phyloP scores from a whole-genome alignment of 257 asterid species.

The Solanum clarkiae region DNA sequence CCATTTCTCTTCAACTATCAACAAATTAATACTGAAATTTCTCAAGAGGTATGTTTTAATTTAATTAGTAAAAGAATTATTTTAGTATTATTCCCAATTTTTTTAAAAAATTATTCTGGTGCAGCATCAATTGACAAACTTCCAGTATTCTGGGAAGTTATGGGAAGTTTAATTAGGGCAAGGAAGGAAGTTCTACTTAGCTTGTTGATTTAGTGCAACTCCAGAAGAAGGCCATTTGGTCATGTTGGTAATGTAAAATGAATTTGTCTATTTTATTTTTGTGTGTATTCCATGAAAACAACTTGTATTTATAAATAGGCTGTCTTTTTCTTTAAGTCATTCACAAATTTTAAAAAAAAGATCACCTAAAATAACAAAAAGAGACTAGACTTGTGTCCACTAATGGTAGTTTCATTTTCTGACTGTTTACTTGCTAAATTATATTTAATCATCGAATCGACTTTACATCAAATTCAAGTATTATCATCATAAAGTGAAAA shows the following conservation, averaged over 20 bases:
- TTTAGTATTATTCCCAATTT: not conserved
- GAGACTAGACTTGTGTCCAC: not conserved
- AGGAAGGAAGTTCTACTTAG: not conserved
- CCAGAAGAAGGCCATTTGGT: not conserved
- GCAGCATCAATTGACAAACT: conserved; percentile 15
- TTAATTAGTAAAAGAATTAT: not conserved
- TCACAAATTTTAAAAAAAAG: not conserved
- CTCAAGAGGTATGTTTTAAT: conserved; percentile 5
- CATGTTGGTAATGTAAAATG: not conserved
- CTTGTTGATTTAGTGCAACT: not conserved
- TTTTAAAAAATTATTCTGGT: not conserved
- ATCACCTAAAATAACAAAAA: not conserved
- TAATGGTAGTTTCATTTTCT: not conserved
- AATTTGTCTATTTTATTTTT: not conserved
- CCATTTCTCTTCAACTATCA: conserved; percentile 7
- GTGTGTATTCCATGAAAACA: not conserved
- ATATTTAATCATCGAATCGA: not conserved
- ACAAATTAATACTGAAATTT: conserved; percentile 2
- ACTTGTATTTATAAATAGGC: not conserved
- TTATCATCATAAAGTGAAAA: not conserved
- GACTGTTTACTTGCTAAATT: not conserved
- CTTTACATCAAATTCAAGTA: not conserved
- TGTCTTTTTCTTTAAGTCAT: not conserved
- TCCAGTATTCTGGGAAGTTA: not conserved
- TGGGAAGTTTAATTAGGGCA: not conserved